Evolutionary conservation across 306 rosid species (phyloP).

Genomic region (Pterocarpus santalinus): DNA sequence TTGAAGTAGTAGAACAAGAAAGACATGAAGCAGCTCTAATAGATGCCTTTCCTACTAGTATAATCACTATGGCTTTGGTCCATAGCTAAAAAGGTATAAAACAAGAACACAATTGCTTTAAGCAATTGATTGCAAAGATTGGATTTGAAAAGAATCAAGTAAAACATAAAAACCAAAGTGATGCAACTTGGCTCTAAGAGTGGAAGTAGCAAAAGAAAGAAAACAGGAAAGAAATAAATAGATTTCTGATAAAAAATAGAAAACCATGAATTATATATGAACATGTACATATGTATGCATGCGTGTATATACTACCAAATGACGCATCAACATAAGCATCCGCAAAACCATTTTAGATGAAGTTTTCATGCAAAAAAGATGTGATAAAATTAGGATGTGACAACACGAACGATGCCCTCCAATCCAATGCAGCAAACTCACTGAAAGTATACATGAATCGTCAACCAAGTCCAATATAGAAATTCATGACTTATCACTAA

Average conservation of each 20-base stretch:
- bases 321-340: constrained; percentile 1
- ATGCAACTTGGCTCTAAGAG: constrained; percentile 2
- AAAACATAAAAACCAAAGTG: not conserved
- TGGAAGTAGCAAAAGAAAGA: constrained; percentile 29
- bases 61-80: not conserved
- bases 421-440: not conserved
- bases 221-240: constrained; percentile 21
- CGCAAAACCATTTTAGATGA: not conserved
- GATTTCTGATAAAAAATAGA: not conserved
- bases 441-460: not conserved
- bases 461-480: too few species aligned
- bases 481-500: not conserved
- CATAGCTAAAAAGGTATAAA: not conserved
- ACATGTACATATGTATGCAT: too few species aligned
- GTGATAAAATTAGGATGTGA: too few species aligned
- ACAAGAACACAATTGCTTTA: not conserved
- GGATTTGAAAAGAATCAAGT: not conserved
- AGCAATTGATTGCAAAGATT: not conserved
- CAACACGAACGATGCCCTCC: not conserved
- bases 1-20: not conserved
- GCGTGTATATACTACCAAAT: constrained; percentile 21
- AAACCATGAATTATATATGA: not conserved
- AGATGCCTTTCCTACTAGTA: not conserved
- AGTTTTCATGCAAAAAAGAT: not conserved
- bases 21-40: not conserved